A percentile compares a stretch with the other conserved stretches of the same genome.
Conservation (phyloP, 345 rosid species). For the Ceriops decandra region DNA sequence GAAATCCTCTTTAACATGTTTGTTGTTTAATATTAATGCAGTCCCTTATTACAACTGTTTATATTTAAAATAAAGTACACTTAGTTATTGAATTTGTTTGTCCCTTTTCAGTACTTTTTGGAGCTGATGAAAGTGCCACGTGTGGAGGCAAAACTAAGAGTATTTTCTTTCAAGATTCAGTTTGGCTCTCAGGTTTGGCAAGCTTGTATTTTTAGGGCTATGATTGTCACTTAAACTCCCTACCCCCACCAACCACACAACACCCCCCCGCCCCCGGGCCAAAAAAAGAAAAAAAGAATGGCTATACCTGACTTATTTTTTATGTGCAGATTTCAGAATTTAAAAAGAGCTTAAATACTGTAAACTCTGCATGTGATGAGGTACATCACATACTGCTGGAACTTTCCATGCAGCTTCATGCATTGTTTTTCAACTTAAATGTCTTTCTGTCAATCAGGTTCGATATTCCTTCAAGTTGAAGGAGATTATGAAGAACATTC, state of each 20-base stretch:
- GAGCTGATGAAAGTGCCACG: slow-evolving; percentile 99
- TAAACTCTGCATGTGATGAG: slow-evolving; percentile 92
- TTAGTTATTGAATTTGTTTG: slow-evolving; percentile 14
- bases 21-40: slow-evolving; percentile 1
- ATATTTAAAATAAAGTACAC: background rate
- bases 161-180: slow-evolving; percentile 95
- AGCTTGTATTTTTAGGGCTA: slow-evolving; percentile 37
- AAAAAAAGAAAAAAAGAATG: slow-evolving; percentile 6
- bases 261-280: background rate
- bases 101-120: slow-evolving; percentile 64
- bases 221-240: slow-evolving; percentile 13
- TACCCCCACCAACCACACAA: background rate
- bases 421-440: slow-evolving; percentile 5
- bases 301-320: slow-evolving; percentile 34
- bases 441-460: slow-evolving; percentile 48
- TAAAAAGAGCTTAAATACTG: slow-evolving; percentile 72
- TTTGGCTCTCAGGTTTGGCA: slow-evolving; percentile 85
- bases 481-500: slow-evolving; percentile 93
- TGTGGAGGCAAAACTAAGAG: slow-evolving; percentile 91
- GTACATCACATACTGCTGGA: slow-evolving; percentile 35
- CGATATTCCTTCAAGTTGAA: slow-evolving; percentile 75
- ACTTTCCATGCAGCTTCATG: slow-evolving; percentile 17
- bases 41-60: background rate
- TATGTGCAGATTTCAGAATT: slow-evolving; percentile 72
- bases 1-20: background rate